Percentiles rank a stretch among this genome's conserved stretches.
Conservation (phyloP, 2,329 filamentous ascomycete species). For the Colletotrichum sp. region DNA sequence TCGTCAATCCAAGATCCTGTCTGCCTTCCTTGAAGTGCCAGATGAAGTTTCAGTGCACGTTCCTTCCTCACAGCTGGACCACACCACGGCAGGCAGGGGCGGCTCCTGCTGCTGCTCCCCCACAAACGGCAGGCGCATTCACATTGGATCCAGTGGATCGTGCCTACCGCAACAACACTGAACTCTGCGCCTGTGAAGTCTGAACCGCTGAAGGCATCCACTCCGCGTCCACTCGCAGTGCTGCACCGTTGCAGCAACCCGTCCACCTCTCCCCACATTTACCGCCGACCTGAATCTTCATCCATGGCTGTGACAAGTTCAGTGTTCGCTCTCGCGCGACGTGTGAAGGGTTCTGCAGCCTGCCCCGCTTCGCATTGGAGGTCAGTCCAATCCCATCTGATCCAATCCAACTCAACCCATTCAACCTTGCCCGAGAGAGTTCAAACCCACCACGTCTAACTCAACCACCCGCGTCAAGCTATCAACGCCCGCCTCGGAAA, state of each 20-base stretch:
- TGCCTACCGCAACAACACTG: not conserved
- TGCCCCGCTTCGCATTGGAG: not conserved
- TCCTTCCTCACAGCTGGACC: not conserved
- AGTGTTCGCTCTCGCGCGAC: not conserved
- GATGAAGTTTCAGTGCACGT: not conserved
- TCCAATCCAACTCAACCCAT: not conserved
- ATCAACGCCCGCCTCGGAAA: not conserved
- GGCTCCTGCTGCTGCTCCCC: not conserved
- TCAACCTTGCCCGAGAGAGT: not conserved
- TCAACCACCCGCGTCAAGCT: not conserved
- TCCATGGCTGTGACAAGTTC: not conserved
- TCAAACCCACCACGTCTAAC: not conserved
- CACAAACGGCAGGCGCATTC: not conserved
- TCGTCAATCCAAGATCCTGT: not conserved
- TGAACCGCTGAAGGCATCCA: not conserved
- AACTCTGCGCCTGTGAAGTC: not conserved
- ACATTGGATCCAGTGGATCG: not conserved
- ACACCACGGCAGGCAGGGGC: not conserved
- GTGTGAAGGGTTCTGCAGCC: not conserved
- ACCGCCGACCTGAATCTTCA: not conserved
- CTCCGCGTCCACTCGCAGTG: not conserved
- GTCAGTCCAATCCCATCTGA: not conserved
- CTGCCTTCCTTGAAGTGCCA: not conserved
- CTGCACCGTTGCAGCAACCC: not conserved
- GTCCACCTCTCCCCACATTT: not conserved